phyloP scores from a whole-genome alignment of 2,329 filamentous ascomycete genomes.

The Cryphonectria naterciae region DNA sequence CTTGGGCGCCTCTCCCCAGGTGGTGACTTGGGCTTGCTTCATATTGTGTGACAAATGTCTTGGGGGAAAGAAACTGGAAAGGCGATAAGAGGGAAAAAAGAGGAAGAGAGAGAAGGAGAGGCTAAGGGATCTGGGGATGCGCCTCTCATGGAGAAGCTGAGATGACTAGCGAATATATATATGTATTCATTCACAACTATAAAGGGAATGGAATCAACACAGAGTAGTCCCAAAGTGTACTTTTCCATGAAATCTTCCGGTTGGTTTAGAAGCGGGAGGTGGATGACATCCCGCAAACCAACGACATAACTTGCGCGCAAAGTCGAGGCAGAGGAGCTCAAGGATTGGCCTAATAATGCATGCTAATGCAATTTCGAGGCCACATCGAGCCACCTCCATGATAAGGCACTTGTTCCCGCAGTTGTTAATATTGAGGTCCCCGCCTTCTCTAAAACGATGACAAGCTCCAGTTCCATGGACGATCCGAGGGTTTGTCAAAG shows the following conservation, averaged over 20 bases:
- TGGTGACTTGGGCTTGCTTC: conserved; percentile 17
- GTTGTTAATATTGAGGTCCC: background rate
- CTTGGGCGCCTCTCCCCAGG: conserved; percentile 12
- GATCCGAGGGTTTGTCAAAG: background rate
- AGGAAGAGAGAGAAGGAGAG: background rate
- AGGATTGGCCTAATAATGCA: background rate
- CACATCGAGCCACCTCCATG: background rate
- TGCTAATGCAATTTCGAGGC: background rate
- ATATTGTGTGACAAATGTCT: background rate
- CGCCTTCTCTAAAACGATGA: background rate
- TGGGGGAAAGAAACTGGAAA: background rate
- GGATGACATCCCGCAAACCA: background rate
- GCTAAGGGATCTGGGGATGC: background rate
- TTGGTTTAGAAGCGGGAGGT: background rate
- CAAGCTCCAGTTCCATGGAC: background rate
- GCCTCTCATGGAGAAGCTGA: background rate
- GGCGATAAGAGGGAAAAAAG: too few species aligned
- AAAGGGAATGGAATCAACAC: background rate
- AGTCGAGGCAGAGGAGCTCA: background rate
- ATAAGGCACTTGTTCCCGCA: background rate
- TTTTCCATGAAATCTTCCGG: background rate
- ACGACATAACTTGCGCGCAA: background rate
- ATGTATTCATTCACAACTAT: background rate
- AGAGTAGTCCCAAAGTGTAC: background rate
- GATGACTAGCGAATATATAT: background rate